These are phyloP conservation scores for Lasiodiplodia sp. DNA, from an alignment of 2,329 filamentous ascomycete genomes.

Conservation along the genomic window DNA sequence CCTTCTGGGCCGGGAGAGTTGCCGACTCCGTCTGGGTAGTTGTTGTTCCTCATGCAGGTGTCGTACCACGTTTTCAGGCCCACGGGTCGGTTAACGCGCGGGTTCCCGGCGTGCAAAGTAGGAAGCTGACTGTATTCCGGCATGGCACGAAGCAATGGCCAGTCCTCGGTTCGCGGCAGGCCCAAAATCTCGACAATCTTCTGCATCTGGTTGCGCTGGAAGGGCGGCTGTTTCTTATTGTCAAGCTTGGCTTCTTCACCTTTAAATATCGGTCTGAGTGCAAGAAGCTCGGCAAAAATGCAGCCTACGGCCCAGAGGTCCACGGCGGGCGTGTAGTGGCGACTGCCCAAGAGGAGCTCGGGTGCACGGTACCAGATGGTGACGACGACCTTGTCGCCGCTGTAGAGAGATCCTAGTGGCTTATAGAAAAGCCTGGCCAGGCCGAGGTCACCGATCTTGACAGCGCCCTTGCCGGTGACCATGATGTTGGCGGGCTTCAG, in stretches of 20 bases:
- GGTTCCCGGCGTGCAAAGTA: conserved; percentile 54
- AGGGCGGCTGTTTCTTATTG: conserved; percentile 94
- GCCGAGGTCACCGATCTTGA: conserved; percentile 94
- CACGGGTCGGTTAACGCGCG: conserved; percentile 59
- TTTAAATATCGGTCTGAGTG: conserved; percentile 93
- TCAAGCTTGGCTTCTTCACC: conserved; percentile 99
- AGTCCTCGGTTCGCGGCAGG: conserved; percentile 84
- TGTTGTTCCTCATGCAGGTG: conserved; percentile 55
- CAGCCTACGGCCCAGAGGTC: conserved; percentile 98
- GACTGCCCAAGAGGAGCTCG: conserved; percentile 86
- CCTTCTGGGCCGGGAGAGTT: conserved; percentile 67
- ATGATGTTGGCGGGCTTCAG: conserved; percentile 99
- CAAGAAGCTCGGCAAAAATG: conserved; percentile 94
- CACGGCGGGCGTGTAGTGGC: conserved; percentile 97
- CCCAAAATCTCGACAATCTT: conserved; percentile 98
- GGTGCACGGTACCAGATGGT: conserved; percentile 99
- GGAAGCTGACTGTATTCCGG: conserved; percentile 81
- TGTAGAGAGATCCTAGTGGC: conserved; percentile 88
- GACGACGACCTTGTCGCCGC: conserved; percentile 96
- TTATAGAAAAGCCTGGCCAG: conserved; percentile 93
- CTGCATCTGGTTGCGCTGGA: conserved; percentile 98
- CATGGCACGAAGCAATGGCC: conserved; percentile 85
- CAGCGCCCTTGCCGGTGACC: conserved; percentile 87
- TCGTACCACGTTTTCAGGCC: conserved; percentile 73
- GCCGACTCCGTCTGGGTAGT: conserved; percentile 47